Evolutionary conservation across 2,329 filamentous ascomycete species (phyloP).

Genomic region (Torrubiella hemipterigena): DNA sequence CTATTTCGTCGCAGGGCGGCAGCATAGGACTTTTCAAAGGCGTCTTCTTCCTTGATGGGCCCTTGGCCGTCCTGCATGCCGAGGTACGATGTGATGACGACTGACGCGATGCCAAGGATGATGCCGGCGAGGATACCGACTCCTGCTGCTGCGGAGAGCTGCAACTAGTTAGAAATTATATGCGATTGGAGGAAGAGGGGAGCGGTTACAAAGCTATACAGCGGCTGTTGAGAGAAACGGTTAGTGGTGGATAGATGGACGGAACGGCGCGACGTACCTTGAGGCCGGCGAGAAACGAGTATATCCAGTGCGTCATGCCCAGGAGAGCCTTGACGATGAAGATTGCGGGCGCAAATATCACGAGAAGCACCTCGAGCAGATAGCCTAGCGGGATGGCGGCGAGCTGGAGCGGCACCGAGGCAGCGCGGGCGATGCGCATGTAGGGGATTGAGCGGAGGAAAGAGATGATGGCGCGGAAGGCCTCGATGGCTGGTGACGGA

Average conservation of each 20-base stretch:
- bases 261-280: slow-evolving; percentile 17
- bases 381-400: slow-evolving; percentile 17
- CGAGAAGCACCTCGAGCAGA: slow-evolving; percentile 14
- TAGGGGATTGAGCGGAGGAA: slow-evolving; percentile 12
- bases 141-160: slow-evolving; percentile 53
- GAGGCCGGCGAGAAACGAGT: slow-evolving; percentile 18
- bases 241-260: slow-evolving; percentile 3
- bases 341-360: slow-evolving; percentile 23
- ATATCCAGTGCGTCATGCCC: slow-evolving; percentile 11
- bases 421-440: slow-evolving; percentile 10
- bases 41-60: slow-evolving; percentile 4
- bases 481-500: slow-evolving; percentile 13
- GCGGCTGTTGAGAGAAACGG: slow-evolving; percentile 3
- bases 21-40: slow-evolving; percentile 7
- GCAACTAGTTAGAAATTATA: neutral
- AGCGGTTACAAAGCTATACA: slow-evolving; percentile 7
- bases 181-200: no score
- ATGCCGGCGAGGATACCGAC: slow-evolving; percentile 55
- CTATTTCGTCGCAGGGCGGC: slow-evolving; percentile 2
- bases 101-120: slow-evolving; percentile 44
- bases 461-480: slow-evolving; percentile 10
- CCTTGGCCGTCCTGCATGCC: slow-evolving; percentile 22
- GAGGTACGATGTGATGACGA: slow-evolving; percentile 38
- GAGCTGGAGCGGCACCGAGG: slow-evolving; percentile 18
- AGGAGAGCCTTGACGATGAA: slow-evolving; percentile 18